A percentile compares a stretch with the other conserved stretches of the same genome.
Evolutionary conservation across 768 basidiomycete genomes (phyloP).

Genomic region (Leucosporidium creatinivorum): DNA sequence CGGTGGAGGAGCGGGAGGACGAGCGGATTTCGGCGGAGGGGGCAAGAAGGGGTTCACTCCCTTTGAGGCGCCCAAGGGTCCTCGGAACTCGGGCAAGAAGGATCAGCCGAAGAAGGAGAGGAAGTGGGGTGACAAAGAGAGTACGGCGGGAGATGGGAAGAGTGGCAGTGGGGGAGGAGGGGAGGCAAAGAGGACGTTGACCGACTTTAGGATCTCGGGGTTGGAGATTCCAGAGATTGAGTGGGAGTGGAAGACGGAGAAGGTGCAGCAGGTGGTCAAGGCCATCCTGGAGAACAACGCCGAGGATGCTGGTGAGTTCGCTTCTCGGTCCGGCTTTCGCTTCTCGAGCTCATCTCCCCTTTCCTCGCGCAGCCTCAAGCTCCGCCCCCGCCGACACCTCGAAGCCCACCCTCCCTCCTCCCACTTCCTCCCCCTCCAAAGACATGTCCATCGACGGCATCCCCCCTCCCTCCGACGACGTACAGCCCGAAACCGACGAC

Average conservation of each 20-base stretch:
- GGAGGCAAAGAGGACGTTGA: constrained; percentile 67
- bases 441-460: constrained; percentile 30
- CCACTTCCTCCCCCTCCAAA: background rate
- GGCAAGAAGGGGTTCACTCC: background rate
- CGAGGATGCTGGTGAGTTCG: background rate
- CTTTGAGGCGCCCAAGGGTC: constrained; percentile 22
- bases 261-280: constrained; percentile 10
- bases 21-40: background rate
- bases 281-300: background rate
- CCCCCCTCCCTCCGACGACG: constrained; percentile 37
- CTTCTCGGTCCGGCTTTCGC: background rate
- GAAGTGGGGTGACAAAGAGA: constrained; percentile 35
- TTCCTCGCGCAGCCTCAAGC: background rate
- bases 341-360: background rate
- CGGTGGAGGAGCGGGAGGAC: background rate
- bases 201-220: constrained; percentile 94
- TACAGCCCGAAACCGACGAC: constrained; percentile 41
- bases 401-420: background rate
- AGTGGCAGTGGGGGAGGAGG: constrained; percentile 42
- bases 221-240: constrained; percentile 70
- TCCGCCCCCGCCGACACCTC: background rate
- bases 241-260: constrained; percentile 63
- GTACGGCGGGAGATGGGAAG: constrained; percentile 13
- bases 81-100: constrained; percentile 22
- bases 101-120: constrained; percentile 30